Base-by-base conservation (phyloP, 441 rosid species). In the Macaranga tanarius region DNA sequence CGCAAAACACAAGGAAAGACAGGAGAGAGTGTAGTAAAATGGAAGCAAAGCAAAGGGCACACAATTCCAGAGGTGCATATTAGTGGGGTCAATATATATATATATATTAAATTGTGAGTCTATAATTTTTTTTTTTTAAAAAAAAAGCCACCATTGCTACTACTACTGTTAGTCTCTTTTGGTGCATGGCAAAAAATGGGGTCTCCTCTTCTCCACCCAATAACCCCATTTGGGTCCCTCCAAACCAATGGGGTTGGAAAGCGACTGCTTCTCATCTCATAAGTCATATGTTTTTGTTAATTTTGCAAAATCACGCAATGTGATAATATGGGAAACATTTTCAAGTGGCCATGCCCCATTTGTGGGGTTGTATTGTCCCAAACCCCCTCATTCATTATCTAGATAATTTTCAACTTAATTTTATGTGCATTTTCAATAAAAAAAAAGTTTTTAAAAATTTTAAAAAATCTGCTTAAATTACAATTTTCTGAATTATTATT, bases 41-140 rank as follows among this genome's bases (percentile, higher is more conserved):
- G 84, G 85, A 86, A 86, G 87, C 85, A 86, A 86, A 84, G 86
- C 73, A 72, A 69, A 62, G 65, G 76, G 84, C 81, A 75, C 84
- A 77, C 76, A 78, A 68, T 57, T 82, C 84, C 70, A 80, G 85
- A 79, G 85, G 77, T 84, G 83, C 62, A 73, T 76, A n/a, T n/a
- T n/a, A 71, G 80, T 79, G 79, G 86, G 83, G 78, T 73, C 83
- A 34, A 34, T 0, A 34, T 34, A 34, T 34, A 34, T 3, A 34
- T 34, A 34, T 31, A n/a, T n/a, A n/a, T n/a, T n/a, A n/a, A n/a
- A n/a, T n/a, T n/a, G n/a, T n/a, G n/a, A n/a, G n/a, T n/a, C n/a
- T n/a, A n/a, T n/a, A n/a, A n/a, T n/a, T 11, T n/a, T 17, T 28
- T 61, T 61, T 28, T 61, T 31, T 28, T 16, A 1, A 34, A 17